Evolutionary conservation across 305 asterid species (phyloP).

Genomic region (Fraxinus nigra): DNA sequence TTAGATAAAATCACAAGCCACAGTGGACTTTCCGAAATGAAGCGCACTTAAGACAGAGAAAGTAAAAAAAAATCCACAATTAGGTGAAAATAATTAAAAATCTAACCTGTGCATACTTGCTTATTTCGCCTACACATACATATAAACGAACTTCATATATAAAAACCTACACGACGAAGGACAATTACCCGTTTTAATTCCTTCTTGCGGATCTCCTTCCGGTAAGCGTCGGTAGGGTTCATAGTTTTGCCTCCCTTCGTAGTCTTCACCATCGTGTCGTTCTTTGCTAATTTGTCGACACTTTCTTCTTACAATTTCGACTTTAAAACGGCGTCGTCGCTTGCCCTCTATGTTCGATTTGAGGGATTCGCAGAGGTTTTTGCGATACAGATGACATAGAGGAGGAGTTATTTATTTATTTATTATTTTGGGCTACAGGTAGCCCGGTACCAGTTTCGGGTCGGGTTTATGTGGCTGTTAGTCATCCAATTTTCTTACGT

Average conservation of each 20-base stretch:
- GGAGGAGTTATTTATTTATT: not conserved
- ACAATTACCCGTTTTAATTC: constrained; percentile 80
- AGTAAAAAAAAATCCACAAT: not conserved
- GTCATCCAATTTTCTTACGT: not conserved
- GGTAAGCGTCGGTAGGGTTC: constrained; percentile 99
- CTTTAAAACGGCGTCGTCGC: not conserved
- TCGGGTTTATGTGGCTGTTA: not conserved
- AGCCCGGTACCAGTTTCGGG: not conserved
- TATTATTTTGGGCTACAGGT: not conserved
- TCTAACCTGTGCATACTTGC: not conserved
- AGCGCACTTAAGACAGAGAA: not conserved
- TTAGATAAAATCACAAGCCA: not conserved
- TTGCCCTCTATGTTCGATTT: not conserved
- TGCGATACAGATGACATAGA: not conserved
- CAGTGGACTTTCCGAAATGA: not conserved
- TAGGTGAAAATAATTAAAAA: not conserved
- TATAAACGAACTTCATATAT: not conserved
- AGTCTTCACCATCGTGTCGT: constrained; percentile 74
- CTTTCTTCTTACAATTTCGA: not conserved
- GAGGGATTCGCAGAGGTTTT: not conserved
- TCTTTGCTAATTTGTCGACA: constrained; percentile 2
- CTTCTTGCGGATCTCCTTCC: constrained; percentile 85
- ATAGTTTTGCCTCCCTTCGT: constrained; percentile 98
- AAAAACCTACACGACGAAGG: not conserved
- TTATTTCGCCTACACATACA: not conserved